Evolutionary conservation across 2,329 filamentous ascomycete genomes (phyloP).

Genomic region (Moelleriella libera): DNA sequence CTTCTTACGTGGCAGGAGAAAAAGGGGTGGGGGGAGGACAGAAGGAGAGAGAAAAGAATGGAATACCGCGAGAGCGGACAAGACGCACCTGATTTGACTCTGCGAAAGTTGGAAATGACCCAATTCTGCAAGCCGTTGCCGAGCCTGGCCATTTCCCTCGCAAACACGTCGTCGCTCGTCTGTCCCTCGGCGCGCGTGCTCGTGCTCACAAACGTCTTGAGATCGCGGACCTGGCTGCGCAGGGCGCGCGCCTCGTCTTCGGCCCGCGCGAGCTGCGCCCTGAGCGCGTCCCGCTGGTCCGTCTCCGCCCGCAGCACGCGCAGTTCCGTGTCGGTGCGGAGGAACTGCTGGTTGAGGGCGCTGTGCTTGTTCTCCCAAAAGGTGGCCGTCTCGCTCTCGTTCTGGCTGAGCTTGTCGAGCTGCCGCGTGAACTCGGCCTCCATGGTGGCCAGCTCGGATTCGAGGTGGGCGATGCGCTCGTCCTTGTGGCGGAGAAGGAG

Average conservation of each 20-base stretch:
- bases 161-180: conserved; percentile 52
- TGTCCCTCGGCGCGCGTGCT: conserved; percentile 48
- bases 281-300: conserved; percentile 19
- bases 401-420: conserved; percentile 35
- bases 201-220: conserved; percentile 60
- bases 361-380: conserved; percentile 46
- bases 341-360: conserved; percentile 34
- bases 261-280: conserved; percentile 6
- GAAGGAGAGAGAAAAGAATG: no score
- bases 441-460: conserved; percentile 37
- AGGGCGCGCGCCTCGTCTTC: conserved; percentile 29
- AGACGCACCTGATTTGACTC: conserved; percentile 36
- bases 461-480: conserved; percentile 34
- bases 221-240: conserved; percentile 42
- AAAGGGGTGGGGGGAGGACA: no score
- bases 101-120: conserved; percentile 56
- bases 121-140: conserved; percentile 61
- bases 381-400: conserved; percentile 39
- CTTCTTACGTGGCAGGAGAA: no score
- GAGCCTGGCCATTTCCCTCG: conserved; percentile 44
- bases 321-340: conserved; percentile 37
- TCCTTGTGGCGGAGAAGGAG: conserved; percentile 29
- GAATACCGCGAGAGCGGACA: neutral
- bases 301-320: conserved; percentile 34
- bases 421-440: conserved; percentile 38